Conservation (phyloP, 306 rosid species). For the Chamaecrista fasciculata region DNA sequence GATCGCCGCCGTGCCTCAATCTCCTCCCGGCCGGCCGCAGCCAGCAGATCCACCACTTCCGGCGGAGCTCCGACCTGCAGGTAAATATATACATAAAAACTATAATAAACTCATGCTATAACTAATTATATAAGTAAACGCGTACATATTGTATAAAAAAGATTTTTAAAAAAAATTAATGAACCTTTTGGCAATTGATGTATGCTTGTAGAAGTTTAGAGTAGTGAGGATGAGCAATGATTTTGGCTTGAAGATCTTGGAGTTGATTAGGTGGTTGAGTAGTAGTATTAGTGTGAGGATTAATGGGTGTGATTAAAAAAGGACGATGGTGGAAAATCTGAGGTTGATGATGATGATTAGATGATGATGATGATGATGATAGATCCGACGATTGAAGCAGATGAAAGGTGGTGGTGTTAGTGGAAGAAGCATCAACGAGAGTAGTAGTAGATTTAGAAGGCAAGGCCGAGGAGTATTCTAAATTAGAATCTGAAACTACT, state of each 20-base stretch:
- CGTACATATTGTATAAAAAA: background rate
- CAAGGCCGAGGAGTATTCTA: too few species aligned
- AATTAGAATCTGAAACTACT: too few species aligned
- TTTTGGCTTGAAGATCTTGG: slow-evolving; percentile 87
- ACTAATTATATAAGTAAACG: background rate
- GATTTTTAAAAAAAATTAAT: background rate
- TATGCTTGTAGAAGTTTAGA: slow-evolving; percentile 82
- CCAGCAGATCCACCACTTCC: slow-evolving; percentile 76
- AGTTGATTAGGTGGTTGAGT: slow-evolving; percentile 42
- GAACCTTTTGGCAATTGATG: slow-evolving; percentile 97
- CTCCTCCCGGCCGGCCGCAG: slow-evolving; percentile 65
- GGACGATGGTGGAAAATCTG: slow-evolving; percentile 62
- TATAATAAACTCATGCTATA: too few species aligned
- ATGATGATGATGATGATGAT: too few species aligned
- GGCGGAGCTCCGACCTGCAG: slow-evolving; percentile 90
- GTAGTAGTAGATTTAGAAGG: too few species aligned
- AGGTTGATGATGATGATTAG: slow-evolving; percentile 28
- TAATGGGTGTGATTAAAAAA: background rate
- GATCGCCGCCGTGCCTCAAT: slow-evolving; percentile 81
- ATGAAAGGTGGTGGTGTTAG: slow-evolving; percentile 55
- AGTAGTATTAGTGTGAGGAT: background rate
- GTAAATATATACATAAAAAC: background rate
- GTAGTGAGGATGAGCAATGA: slow-evolving; percentile 90
- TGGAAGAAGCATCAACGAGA: too few species aligned
- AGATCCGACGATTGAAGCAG: too few species aligned